These are phyloP conservation scores for Paramecium primaurelia DNA, from an alignment of 73 alveolate species.

Conservation along the genomic window DNA sequence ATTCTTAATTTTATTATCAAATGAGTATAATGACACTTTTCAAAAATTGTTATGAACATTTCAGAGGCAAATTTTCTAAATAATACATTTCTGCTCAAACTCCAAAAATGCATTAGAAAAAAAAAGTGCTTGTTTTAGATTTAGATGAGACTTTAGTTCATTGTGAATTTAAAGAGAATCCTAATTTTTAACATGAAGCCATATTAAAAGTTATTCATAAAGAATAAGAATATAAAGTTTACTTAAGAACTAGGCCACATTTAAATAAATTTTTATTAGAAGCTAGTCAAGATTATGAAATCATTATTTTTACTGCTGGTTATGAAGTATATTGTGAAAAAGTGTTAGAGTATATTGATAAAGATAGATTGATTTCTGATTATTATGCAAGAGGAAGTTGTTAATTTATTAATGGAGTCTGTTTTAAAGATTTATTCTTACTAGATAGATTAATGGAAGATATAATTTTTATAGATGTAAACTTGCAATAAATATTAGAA, in stretches of 20 bases:
- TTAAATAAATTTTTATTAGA: not conserved
- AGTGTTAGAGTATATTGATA: not conserved
- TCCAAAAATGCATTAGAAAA: not conserved
- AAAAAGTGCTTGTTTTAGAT: conserved; percentile 17
- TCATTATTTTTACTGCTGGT: conserved; percentile 29
- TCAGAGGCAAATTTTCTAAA: not conserved
- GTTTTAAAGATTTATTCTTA: not conserved
- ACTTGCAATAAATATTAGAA: not conserved
- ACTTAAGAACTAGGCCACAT: not conserved
- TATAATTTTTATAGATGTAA: conserved; percentile 29
- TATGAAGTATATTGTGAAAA: conserved; percentile 36
- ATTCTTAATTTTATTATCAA: not conserved
- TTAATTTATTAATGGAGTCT: not conserved
- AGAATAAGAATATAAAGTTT: not conserved
- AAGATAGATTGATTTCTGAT: not conserved
- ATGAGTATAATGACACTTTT: not conserved
- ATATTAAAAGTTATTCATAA: not conserved
- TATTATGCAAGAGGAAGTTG: conserved; percentile 40
- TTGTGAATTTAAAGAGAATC: conserved; percentile 30
- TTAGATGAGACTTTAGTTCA: conserved; percentile 43
- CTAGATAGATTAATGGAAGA: conserved; percentile 11
- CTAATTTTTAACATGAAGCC: not conserved
- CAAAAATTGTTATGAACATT: not conserved
- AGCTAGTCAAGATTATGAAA: not conserved
- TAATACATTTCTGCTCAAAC: not conserved